Evolutionary conservation across 208 protist genomes (phyloP).

Genomic region (Leishmania arabica): DNA sequence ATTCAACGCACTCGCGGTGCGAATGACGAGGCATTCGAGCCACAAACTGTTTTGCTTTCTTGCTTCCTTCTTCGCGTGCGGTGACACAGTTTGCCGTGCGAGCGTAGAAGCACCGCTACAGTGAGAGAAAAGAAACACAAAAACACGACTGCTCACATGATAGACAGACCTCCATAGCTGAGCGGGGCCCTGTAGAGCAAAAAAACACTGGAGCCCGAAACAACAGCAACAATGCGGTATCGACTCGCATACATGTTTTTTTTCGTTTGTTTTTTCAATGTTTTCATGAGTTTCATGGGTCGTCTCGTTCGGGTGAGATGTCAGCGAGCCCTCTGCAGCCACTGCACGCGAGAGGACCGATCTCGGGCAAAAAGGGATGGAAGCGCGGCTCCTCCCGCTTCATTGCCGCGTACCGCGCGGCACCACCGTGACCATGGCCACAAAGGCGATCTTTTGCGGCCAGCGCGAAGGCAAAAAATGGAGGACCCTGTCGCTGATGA

Average conservation of each 20-base stretch:
- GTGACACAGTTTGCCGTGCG: neutral
- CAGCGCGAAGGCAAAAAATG: slow-evolving; percentile 64
- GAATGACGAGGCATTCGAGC: neutral
- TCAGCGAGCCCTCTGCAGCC: neutral
- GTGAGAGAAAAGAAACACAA: neutral
- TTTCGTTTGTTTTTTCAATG: neutral
- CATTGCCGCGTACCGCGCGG: slow-evolving; percentile 77
- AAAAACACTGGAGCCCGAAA: neutral
- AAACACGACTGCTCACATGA: neutral
- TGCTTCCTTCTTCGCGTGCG: neutral
- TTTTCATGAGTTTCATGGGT: neutral
- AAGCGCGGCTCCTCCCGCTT: slow-evolving; percentile 79
- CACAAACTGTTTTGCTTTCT: neutral
- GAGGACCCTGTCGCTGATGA: slow-evolving; percentile 51
- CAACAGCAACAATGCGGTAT: neutral
- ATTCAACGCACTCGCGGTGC: neutral
- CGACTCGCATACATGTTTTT: neutral
- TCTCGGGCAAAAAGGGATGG: slow-evolving; percentile 62
- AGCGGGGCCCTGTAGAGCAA: neutral
- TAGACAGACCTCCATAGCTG: neutral
- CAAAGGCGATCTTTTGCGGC: slow-evolving; percentile 36
- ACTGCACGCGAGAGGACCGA: slow-evolving; percentile 28
- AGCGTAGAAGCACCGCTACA: neutral
- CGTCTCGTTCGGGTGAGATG: neutral
- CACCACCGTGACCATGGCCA: slow-evolving; percentile 58